Evolutionary conservation across 768 basidiomycete genomes (phyloP).

Genomic region (Rhodotorula sphaerocarpa): DNA sequence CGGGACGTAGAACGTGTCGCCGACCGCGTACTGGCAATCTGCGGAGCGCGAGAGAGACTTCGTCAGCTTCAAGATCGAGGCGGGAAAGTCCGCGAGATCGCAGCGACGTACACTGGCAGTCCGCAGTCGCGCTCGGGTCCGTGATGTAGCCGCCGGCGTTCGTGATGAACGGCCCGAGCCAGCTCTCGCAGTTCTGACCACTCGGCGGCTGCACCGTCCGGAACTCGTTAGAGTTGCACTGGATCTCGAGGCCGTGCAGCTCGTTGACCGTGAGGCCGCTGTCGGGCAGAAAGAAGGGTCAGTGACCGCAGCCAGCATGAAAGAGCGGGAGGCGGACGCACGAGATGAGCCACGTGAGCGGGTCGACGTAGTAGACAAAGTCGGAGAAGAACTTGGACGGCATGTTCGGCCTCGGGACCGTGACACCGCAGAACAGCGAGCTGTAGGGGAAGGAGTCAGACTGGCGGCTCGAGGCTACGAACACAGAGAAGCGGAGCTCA

Average conservation of each 20-base stretch:
- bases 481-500: constrained; percentile 37
- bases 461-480: neutral
- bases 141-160: constrained; percentile 65
- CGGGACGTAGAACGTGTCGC: constrained; percentile 63
- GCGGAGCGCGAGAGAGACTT: neutral
- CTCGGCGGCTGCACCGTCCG: constrained; percentile 62
- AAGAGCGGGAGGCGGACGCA: too few species aligned
- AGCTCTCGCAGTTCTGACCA: constrained; percentile 63
- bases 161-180: constrained; percentile 61
- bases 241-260: constrained; percentile 61
- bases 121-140: constrained; percentile 54
- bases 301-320: too few species aligned
- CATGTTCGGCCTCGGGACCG: constrained; percentile 60
- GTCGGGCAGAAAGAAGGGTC: too few species aligned
- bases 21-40: constrained; percentile 44
- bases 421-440: constrained; percentile 70
- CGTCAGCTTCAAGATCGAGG: neutral
- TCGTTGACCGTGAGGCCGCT: constrained; percentile 66
- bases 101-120: constrained; percentile 53
- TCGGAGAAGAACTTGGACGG: constrained; percentile 62
- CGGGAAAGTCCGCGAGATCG: constrained; percentile 40
- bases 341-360: constrained; percentile 62
- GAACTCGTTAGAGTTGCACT: constrained; percentile 60
- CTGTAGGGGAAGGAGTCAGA: constrained; percentile 2
- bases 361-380: constrained; percentile 55